phyloP scores from a whole-genome alignment of 495 filamentous ascomycete genomes.

The Clohesyomyces aquaticus region DNA sequence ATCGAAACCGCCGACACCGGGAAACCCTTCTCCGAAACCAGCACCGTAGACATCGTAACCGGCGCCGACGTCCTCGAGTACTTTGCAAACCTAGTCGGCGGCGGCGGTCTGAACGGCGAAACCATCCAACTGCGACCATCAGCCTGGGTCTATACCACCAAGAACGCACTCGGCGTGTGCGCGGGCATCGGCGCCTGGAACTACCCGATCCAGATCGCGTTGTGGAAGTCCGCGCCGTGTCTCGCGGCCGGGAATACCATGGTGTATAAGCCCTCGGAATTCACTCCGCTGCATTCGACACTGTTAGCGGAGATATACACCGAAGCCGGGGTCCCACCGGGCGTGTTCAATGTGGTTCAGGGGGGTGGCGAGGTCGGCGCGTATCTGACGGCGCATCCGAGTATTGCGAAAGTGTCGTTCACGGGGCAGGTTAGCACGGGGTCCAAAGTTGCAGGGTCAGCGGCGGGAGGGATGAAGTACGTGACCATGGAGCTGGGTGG shows the following conservation, averaged over 20 bases:
- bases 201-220: conserved; percentile 86
- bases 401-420: conserved; percentile 78
- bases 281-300: conserved; percentile 72
- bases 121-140: conserved; percentile 44
- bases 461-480: conserved; percentile 78
- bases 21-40: conserved; percentile 52
- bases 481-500: conserved; percentile 86
- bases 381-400: conserved; percentile 67
- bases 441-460: conserved; percentile 70
- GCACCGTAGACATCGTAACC: conserved; percentile 61
- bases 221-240: conserved; percentile 84
- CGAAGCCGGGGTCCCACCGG: conserved; percentile 73
- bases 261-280: conserved; percentile 85
- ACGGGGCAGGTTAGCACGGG: conserved; percentile 82
- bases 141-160: conserved; percentile 42
- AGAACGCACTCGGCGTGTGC: conserved; percentile 47
- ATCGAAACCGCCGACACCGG: conserved; percentile 48
- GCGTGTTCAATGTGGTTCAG: conserved; percentile 82
- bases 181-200: conserved; percentile 51
- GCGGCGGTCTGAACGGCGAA: conserved; percentile 42
- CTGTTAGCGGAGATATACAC: conserved; percentile 70
- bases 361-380: conserved; percentile 72
- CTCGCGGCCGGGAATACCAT: conserved; percentile 84
- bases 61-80: conserved; percentile 48
- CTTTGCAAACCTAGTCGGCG: conserved; percentile 37